Evolutionary conservation across 306 rosid species (phyloP).

Genomic region (Hippophae rhamnoides): DNA sequence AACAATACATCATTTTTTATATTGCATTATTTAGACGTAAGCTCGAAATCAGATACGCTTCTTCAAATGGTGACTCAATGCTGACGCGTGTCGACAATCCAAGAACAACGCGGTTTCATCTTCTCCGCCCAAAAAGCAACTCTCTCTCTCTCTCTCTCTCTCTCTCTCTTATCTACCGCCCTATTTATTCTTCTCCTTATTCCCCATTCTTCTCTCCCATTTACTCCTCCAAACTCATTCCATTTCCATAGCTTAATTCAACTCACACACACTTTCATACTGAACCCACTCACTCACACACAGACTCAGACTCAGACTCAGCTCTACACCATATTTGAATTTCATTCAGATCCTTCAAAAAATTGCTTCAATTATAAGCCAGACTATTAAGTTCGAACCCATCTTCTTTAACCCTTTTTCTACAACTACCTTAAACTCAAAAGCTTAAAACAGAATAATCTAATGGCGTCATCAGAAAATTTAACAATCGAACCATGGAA

Average conservation of each 20-base stretch:
- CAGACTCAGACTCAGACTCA: not conserved
- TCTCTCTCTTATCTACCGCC: constrained; percentile 26
- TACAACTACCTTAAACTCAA: too few relatives aligned
- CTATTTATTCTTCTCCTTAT: constrained; percentile 30
- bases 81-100: constrained; percentile 60
- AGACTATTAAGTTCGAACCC: not conserved
- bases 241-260: not conserved
- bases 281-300: not conserved
- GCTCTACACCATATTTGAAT: too few relatives aligned
- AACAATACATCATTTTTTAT: too few relatives aligned
- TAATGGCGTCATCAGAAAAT: constrained; percentile 55
- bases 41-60: too few relatives aligned
- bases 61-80: too few relatives aligned
- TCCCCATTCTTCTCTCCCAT: not conserved
- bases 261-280: not conserved
- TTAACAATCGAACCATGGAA: constrained; percentile 45
- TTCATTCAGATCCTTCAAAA: too few relatives aligned
- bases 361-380: not conserved
- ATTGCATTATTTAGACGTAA: too few relatives aligned
- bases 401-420: not conserved
- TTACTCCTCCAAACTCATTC: not conserved
- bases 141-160: not conserved
- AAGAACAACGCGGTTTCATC: constrained; percentile 67
- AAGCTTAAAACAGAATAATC: not conserved
- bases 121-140: not conserved